phyloP scores from a whole-genome alignment of 139 green algal species.

The Chloropicon primus region DNA sequence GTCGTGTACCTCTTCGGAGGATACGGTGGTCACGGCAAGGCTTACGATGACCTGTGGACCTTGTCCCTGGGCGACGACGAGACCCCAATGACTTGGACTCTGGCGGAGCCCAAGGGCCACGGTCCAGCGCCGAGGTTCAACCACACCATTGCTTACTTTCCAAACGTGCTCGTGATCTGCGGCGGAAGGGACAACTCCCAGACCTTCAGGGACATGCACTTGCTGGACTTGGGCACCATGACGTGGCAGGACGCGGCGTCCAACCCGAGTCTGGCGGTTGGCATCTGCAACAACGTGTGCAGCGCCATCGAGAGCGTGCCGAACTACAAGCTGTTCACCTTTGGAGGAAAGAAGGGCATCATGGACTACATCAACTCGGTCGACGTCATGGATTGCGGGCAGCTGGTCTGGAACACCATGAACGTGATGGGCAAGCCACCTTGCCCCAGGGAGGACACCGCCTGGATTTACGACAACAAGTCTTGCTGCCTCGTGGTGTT shows the following conservation, averaged over 20 bases:
- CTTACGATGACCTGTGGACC: constrained; percentile 60
- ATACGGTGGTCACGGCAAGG: constrained; percentile 57
- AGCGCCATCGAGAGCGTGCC: constrained; percentile 66
- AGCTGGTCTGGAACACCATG: constrained; percentile 45
- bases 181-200: constrained; percentile 57
- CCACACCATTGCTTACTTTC: constrained; percentile 23
- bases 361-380: constrained; percentile 62
- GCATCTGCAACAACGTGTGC: constrained; percentile 57
- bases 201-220: constrained; percentile 54
- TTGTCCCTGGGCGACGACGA: constrained; percentile 27
- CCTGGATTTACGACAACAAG: constrained; percentile 64
- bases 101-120: constrained; percentile 10
- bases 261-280: constrained; percentile 13
- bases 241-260: constrained; percentile 37
- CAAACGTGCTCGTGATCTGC: constrained; percentile 59
- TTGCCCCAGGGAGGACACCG: constrained; percentile 44
- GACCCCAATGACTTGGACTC: constrained; percentile 12
- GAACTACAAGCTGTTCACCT: constrained; percentile 73
- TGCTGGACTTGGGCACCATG: constrained; percentile 56
- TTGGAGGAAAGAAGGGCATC: constrained; percentile 58
- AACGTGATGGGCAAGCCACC: constrained; percentile 14
- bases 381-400: constrained; percentile 64
- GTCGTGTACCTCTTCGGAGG: constrained; percentile 52
- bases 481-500: constrained; percentile 63
- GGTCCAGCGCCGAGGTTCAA: constrained; percentile 52